Evolutionary conservation across 148 eudicot species (phyloP).

Genomic region (Oxyria digyna): DNA sequence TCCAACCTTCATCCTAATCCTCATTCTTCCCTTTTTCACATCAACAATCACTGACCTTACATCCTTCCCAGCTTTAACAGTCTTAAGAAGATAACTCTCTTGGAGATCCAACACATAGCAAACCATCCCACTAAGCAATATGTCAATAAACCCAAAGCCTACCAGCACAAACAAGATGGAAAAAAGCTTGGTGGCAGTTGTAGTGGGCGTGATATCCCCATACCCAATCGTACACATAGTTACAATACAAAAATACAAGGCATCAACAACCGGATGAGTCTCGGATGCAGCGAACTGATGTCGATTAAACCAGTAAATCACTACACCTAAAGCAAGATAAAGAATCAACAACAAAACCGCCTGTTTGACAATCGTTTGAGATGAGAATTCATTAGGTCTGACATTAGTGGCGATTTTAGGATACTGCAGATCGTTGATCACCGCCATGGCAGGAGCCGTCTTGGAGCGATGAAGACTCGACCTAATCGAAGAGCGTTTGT

Average conservation of each 20-base stretch:
- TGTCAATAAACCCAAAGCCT: slow-evolving; percentile 91
- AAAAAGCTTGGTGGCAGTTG: slow-evolving; percentile 59
- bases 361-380: slow-evolving; percentile 50
- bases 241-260: slow-evolving; percentile 86
- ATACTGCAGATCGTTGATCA: slow-evolving; percentile 38
- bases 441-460: slow-evolving; percentile 93
- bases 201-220: slow-evolving; percentile 92
- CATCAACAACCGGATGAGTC: slow-evolving; percentile 89
- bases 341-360: slow-evolving; percentile 51
- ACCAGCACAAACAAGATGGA: slow-evolving; percentile 78
- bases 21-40: slow-evolving; percentile 92
- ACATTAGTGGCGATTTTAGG: not conserved
- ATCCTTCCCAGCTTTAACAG: slow-evolving; percentile 37
- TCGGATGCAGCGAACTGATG: slow-evolving; percentile 39
- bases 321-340: slow-evolving; percentile 58
- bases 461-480: slow-evolving; percentile 56
- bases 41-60: slow-evolving; percentile 48
- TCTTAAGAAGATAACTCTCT: slow-evolving; percentile 65
- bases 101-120: slow-evolving; percentile 81
- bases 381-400: slow-evolving; percentile 29
- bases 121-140: slow-evolving; percentile 90
- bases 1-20: slow-evolving; percentile 89
- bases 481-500: slow-evolving; percentile 20
- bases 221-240: slow-evolving; percentile 99
- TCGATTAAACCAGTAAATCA: slow-evolving; percentile 47